Evolutionary conservation across 176 grass and related monocot genomes (phyloP), one percentile per base, ranked within the genome.

Genomic region (Cenchrus americanus): DNA sequence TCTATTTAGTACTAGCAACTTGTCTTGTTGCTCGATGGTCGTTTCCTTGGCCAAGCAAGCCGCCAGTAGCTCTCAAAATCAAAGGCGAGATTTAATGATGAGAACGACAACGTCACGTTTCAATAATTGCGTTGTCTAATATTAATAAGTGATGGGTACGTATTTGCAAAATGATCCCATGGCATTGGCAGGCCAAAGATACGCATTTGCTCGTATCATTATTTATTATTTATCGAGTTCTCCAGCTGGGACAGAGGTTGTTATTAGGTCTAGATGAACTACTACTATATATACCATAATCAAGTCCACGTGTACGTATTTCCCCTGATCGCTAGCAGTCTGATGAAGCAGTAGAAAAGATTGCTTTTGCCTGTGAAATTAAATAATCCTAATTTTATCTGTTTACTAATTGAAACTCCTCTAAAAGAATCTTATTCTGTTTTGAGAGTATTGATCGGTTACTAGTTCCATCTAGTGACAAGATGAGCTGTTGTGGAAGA

Each of bases 201-300:
- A 76, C 61, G 77, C 88, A 62, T 81, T 15, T 71, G 77, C 24
- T 85, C 63, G 62, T 54, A 73, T 71, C 74, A 55, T 37, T 83
- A 10, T 61, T 34, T 37, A 37, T 34, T 37, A 37, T 37, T 37
- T 83, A 10, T 61, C 2, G 27, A 30, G 27, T 30, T 34, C 55
- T 55, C 57, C 23, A 63, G 79, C 13, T 19, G 13, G 48, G 61
- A n/a, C n/a, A n/a, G n/a, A 79, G 24, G 21, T n/a, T 14, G 76
- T 75, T 80, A 26, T 75, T 80, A 26, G 10, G 43, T 50, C n/a
- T 62, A 62, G 27, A 10, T 80, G 59, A 89, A 69, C 68, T 23
- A 52, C 41, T 62, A 23, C 24, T 49, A 66, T 11, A 23, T 37
- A 37, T 37, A 37, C 34, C 18, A n/a, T 79, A 32, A 19, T 51